Evolutionary conservation across 495 filamentous ascomycete species (phyloP).

Genomic region (Darksidea phi): DNA sequence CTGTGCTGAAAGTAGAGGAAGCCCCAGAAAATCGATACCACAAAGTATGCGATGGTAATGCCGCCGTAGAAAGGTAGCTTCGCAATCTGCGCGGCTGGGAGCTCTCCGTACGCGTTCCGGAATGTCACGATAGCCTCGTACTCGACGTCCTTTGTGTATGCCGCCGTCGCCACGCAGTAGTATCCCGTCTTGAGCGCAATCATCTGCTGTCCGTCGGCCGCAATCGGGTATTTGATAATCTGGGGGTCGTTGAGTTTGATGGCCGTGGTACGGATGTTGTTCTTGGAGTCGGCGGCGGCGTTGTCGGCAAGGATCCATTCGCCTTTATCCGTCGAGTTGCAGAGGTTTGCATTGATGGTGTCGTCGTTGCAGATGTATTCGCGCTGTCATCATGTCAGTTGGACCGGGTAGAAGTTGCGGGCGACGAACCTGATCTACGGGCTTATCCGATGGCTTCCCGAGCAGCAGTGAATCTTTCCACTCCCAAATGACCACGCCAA

Average conservation of each 20-base stretch:
- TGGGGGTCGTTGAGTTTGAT: conserved; percentile 74
- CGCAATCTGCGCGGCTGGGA: conserved; percentile 90
- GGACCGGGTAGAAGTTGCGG: conserved; percentile 29
- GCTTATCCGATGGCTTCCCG: conserved; percentile 48
- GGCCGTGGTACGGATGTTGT: conserved; percentile 71
- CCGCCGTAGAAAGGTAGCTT: conserved; percentile 98
- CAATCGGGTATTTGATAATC: conserved; percentile 76
- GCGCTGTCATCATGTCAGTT: conserved; percentile 47
- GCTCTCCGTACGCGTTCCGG: conserved; percentile 92
- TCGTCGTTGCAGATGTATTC: conserved; percentile 73
- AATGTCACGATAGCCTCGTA: conserved; percentile 87
- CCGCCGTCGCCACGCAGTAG: conserved; percentile 81
- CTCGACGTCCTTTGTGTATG: conserved; percentile 56
- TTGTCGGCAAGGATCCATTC: conserved; percentile 78
- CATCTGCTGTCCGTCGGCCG: conserved; percentile 11
- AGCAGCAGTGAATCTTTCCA: conserved; percentile 82
- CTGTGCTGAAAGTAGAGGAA: conserved; percentile 96
- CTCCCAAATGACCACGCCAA: conserved; percentile 89
- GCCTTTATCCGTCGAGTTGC: conserved; percentile 72
- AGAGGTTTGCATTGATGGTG: conserved; percentile 64
- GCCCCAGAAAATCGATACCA: conserved; percentile 84
- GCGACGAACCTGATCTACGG: conserved; percentile 29
- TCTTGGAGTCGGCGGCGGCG: conserved; percentile 64
- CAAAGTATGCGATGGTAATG: conserved; percentile 88
- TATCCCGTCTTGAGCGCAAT: conserved; percentile 73